Evolutionary conservation across 75 land plant species (phyloP).

Genomic region (Pseudotsuga menziesii): DNA sequence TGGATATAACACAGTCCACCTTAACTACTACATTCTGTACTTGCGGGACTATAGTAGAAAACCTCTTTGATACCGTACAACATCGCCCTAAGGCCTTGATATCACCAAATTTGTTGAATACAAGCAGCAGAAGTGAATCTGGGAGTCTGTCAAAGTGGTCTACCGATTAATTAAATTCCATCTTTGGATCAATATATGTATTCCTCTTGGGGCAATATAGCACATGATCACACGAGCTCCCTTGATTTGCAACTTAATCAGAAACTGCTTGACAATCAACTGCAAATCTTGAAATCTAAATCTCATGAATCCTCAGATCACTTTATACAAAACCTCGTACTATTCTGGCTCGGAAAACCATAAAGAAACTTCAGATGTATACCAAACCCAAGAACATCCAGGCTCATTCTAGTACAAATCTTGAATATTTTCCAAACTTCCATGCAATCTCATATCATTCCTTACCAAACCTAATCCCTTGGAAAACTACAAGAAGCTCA

Average conservation of each 20-base stretch:
- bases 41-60: conserved; percentile 10
- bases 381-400: too few species aligned
- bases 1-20: conserved; percentile 10
- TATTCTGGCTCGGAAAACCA: neutral
- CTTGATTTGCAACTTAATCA: neutral
- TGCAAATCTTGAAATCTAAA: neutral
- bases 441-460: neutral
- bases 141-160: conserved; percentile 24
- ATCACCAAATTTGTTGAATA: conserved; percentile 21
- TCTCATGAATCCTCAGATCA: neutral
- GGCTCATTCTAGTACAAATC: too few species aligned
- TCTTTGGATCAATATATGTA: conserved; percentile 4
- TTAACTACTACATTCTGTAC: conserved; percentile 22
- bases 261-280: neutral
- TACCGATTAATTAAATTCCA: neutral
- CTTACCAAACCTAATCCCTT: neutral
- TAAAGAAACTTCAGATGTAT: too few species aligned
- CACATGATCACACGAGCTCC: neutral
- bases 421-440: neutral
- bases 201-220: neutral
- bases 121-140: conserved; percentile 19
- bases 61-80: conserved; percentile 24
- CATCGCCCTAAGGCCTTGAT: conserved; percentile 20
- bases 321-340: neutral
- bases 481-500: neutral